A percentile compares a stretch with the other conserved stretches of the same genome.
Conservation (phyloP, 1,284 basidiomycete genomes). For the Ganoderma meredithae region DNA sequence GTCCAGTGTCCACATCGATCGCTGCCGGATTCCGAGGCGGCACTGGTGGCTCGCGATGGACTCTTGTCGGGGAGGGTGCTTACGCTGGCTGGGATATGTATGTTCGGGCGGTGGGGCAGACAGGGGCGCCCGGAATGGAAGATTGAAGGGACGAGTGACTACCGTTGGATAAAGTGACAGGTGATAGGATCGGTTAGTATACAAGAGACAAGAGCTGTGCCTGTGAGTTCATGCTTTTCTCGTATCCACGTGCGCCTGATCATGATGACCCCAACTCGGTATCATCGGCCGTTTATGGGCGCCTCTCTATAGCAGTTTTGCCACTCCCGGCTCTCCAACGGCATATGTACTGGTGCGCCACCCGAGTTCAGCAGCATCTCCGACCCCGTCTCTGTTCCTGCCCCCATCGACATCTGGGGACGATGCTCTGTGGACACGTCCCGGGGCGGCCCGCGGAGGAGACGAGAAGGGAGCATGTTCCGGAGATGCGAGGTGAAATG, state of each 20-base stretch:
- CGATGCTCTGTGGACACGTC: not conserved
- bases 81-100: not conserved
- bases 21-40: not conserved
- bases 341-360: no score
- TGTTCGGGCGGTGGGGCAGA: conserved; percentile 21
- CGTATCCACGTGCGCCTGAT: conserved; percentile 26
- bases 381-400: conserved; percentile 23
- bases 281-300: conserved; percentile 42
- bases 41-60: not conserved
- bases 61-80: not conserved
- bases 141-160: conserved; percentile 3
- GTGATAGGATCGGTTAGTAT: conserved; percentile 31
- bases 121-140: conserved; percentile 20
- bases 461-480: not conserved
- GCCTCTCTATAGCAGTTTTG: conserved; percentile 36
- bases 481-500: not conserved
- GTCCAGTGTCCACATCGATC: conserved; percentile 10
- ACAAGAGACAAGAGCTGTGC: conserved; percentile 37
- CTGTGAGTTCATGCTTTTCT: conserved; percentile 40
- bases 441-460: conserved; percentile 12
- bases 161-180: conserved; percentile 20
- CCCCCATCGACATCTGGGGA: not conserved
- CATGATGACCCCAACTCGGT: conserved; percentile 34
- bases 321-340: not conserved
- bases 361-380: not conserved